Evolutionary conservation across 225 moss, liverwort and hornwort genomes (phyloP).

Genomic region (Straminergon stramineum): DNA sequence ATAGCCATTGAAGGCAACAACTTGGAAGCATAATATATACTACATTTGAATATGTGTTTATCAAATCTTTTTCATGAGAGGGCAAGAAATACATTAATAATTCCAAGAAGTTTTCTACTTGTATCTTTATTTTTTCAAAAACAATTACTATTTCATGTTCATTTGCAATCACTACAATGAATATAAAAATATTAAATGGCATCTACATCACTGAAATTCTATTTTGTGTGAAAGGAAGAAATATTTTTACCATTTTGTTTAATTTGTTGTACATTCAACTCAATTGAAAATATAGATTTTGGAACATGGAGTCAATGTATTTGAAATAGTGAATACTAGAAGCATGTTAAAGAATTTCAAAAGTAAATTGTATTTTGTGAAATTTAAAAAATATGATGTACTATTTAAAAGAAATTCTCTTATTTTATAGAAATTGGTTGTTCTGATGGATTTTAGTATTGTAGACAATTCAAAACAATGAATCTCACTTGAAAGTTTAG

Average conservation of each 20-base stretch:
- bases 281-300: no score
- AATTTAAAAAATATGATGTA: no score
- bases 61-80: background rate
- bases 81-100: background rate
- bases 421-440: background rate
- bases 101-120: rapidly evolving
- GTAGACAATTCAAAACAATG: background rate
- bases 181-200: background rate
- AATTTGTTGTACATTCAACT: no score
- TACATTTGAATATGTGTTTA: background rate
- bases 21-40: rapidly evolving
- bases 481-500: no score
- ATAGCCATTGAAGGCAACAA: background rate
- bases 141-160: background rate
- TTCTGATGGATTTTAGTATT: background rate
- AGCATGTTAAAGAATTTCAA: no score
- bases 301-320: no score
- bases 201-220: background rate
- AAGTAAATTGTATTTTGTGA: no score
- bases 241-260: no score
- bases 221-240: no score
- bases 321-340: no score
- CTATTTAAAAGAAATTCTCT: background rate
- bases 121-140: background rate
- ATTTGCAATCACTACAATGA: background rate